phyloP scores from a whole-genome alignment of 768 basidiomycete species.

The Plicaturopsis crispa region DNA sequence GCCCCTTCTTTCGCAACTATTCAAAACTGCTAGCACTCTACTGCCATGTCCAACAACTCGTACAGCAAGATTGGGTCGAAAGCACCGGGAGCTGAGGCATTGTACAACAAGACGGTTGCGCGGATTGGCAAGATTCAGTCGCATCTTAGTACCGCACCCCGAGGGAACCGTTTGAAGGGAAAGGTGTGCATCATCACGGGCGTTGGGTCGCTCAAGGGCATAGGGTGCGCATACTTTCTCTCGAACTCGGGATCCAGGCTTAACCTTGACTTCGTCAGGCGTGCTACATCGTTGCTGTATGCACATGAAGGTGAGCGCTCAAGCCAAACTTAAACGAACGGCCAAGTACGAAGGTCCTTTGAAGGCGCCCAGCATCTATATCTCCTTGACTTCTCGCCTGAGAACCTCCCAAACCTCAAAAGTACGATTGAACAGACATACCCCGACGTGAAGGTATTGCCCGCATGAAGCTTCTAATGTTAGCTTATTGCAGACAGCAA shows the following conservation, averaged over 20 bases:
- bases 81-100: conserved; percentile 37
- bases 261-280: conserved; percentile 30
- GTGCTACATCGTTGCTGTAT: conserved; percentile 63
- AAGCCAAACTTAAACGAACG: conserved; percentile 1
- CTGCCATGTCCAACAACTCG: no score
- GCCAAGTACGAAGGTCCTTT: no score
- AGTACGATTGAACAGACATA: conserved; percentile 58
- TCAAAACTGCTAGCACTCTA: no score
- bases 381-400: conserved; percentile 53
- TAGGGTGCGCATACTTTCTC: conserved; percentile 51
- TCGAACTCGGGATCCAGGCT: conserved; percentile 3
- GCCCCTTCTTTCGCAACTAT: no score
- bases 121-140: conserved; percentile 63
- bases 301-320: conserved; percentile 64
- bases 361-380: conserved; percentile 59
- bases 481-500: no score
- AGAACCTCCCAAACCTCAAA: conserved; percentile 66
- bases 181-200: conserved; percentile 90
- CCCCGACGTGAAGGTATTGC: conserved; percentile 67
- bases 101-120: conserved; percentile 51
- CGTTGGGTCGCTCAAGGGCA: conserved; percentile 79
- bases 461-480: not conserved
- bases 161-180: conserved; percentile 50
- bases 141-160: conserved; percentile 50
- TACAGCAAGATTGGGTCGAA: no score